Conservation (phyloP, 164 flowering plant species). For the Berberis vulgaris region DNA sequence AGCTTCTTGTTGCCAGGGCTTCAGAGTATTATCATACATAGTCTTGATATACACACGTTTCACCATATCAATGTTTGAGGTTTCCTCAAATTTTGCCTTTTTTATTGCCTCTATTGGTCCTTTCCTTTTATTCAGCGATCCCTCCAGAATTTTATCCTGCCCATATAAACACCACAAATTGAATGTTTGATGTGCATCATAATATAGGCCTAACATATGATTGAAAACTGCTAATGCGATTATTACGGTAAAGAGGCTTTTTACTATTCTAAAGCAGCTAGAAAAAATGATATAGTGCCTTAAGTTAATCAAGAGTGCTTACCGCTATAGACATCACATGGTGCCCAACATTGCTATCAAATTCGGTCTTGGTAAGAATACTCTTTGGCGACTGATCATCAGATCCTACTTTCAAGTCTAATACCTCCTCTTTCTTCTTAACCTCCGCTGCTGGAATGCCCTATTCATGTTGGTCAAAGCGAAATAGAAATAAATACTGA, state of each 20-base stretch:
- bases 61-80: conserved; percentile 22
- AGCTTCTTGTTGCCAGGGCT: conserved; percentile 54
- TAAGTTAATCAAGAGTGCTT: conserved; percentile 48
- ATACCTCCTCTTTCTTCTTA: too few species aligned
- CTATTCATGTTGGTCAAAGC: conserved; percentile 42
- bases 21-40: conserved; percentile 34
- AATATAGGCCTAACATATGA: too few species aligned
- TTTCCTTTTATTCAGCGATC: conserved; percentile 48
- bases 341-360: conserved; percentile 32
- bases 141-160: conserved; percentile 59
- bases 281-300: conserved; percentile 27
- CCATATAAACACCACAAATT: not conserved
- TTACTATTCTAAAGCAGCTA: too few species aligned
- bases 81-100: conserved; percentile 28
- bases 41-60: conserved; percentile 60
- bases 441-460: conserved; percentile 18
- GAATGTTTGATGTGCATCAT: too few species aligned
- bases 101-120: conserved; percentile 43
- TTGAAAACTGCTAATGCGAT: too few species aligned
- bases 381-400: conserved; percentile 62
- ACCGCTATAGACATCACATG: not conserved
- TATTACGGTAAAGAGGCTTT: too few species aligned
- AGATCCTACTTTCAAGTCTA: conserved; percentile 34
- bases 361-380: conserved; percentile 34
- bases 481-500: not conserved